These are phyloP conservation scores for Beta corolliflora DNA, from an alignment of 179 eudicot species.

Conservation along the genomic window DNA sequence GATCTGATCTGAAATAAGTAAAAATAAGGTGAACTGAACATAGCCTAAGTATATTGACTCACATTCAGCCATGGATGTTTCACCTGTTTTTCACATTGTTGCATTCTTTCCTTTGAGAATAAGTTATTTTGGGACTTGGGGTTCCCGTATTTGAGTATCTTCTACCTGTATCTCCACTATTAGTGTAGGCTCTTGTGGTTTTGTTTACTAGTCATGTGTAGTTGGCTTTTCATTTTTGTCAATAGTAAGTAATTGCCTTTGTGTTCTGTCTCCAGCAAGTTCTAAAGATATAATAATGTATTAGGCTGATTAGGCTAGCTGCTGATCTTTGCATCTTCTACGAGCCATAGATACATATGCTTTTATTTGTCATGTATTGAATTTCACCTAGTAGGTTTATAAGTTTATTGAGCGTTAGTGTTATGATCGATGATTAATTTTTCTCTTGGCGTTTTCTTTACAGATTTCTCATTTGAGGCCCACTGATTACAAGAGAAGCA, in stretches of 20 bases:
- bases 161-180: not conserved
- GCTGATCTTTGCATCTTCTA: not conserved
- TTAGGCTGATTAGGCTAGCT: not conserved
- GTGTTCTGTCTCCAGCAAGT: not conserved
- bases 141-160: not conserved
- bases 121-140: not conserved
- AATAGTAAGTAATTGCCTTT: not conserved
- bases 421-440: too few relatives aligned
- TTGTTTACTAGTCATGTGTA: too few relatives aligned
- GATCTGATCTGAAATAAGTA: too few relatives aligned
- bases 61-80: not conserved
- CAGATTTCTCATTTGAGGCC: constrained; percentile 98
- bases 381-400: too few relatives aligned
- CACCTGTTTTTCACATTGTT: not conserved
- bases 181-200: not conserved
- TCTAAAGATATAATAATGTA: not conserved
- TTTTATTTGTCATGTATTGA: too few relatives aligned
- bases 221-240: not conserved
- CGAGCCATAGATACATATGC: not conserved
- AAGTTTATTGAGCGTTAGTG: not conserved
- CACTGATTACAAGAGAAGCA: constrained; percentile 81
- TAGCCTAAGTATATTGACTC: too few relatives aligned
- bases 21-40: too few relatives aligned
- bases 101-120: not conserved
- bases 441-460: not conserved